Evolutionary conservation across 1,284 basidiomycete species (phyloP).

Genomic region (Rhodotorula sp.): DNA sequence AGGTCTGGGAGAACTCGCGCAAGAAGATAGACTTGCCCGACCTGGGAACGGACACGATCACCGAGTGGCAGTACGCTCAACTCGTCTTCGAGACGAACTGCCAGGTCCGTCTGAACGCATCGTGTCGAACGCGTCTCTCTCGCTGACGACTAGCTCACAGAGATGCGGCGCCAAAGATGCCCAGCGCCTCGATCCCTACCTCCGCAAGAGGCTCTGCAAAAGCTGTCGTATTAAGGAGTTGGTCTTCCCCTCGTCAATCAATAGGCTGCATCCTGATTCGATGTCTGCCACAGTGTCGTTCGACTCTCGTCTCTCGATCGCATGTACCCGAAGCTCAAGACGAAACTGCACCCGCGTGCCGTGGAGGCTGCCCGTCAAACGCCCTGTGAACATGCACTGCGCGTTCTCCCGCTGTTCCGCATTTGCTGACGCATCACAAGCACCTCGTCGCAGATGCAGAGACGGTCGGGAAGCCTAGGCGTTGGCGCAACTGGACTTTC

Average conservation of each 20-base stretch:
- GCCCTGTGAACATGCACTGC: too few relatives aligned
- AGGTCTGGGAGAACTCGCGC: slow-evolving; percentile 15
- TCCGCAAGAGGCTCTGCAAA: slow-evolving; percentile 3
- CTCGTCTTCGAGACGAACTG: slow-evolving; percentile 9
- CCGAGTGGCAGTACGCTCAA: slow-evolving; percentile 8
- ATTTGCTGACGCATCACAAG: too few relatives aligned
- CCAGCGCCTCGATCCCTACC: neutral
- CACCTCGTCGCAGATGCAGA: too few relatives aligned
- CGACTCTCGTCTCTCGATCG: neutral
- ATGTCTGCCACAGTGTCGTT: neutral
- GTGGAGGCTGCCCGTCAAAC: too few relatives aligned
- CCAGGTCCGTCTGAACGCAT: neutral
- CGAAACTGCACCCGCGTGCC: too few relatives aligned
- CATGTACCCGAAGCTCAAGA: neutral
- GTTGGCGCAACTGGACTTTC: too few relatives aligned
- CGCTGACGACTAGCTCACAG: too few relatives aligned
- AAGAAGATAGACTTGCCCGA: neutral
- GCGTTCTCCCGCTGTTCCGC: too few relatives aligned
- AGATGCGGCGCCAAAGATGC: neutral
- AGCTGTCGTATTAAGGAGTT: neutral
- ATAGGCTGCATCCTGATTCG: too few relatives aligned
- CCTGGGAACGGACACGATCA: neutral
- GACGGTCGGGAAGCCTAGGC: too few relatives aligned
- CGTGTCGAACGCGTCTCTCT: too few relatives aligned
- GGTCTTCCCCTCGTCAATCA: neutral